These are phyloP conservation scores for Ceratocystis eucalypticola DNA, from an alignment of 2,329 filamentous ascomycete species.

Conservation along the genomic window DNA sequence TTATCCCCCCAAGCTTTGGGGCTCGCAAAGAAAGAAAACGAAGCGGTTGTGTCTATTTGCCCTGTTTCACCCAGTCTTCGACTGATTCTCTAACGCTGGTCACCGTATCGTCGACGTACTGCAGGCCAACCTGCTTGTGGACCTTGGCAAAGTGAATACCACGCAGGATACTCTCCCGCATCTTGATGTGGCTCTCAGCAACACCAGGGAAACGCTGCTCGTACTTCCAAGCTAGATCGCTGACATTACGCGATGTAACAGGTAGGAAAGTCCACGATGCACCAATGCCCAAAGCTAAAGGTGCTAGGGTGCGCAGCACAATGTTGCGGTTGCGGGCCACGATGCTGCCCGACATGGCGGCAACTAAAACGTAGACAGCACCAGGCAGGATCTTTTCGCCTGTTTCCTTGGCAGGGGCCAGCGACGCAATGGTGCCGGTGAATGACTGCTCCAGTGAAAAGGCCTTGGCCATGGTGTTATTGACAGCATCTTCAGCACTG, in stretches of 20 bases:
- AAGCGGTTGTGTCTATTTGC: constrained; percentile 44
- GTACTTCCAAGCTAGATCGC: constrained; percentile 77
- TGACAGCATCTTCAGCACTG: constrained; percentile 66
- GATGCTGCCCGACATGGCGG: constrained; percentile 90
- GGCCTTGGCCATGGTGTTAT: constrained; percentile 63
- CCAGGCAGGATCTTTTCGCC: constrained; percentile 86
- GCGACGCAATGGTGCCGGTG: constrained; percentile 73
- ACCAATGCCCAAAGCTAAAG: constrained; percentile 65
- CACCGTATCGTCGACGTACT: constrained; percentile 70
- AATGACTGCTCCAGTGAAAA: constrained; percentile 81
- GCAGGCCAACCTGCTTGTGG: constrained; percentile 56
- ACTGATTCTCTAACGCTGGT: constrained; percentile 59
- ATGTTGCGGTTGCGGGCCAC: constrained; percentile 78
- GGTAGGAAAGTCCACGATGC: constrained; percentile 78
- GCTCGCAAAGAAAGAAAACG: background rate
- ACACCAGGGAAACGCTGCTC: constrained; percentile 78
- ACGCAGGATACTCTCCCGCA: constrained; percentile 54
- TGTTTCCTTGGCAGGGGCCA: constrained; percentile 73
- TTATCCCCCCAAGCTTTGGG: background rate
- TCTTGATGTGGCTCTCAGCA: constrained; percentile 63
- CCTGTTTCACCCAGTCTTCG: constrained; percentile 85
- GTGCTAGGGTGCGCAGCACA: constrained; percentile 61
- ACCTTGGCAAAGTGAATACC: constrained; percentile 61
- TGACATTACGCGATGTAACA: constrained; percentile 78
- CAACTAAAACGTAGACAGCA: constrained; percentile 79